phyloP scores from a whole-genome alignment of 768 basidiomycete species.

The Boletales sp. region DNA sequence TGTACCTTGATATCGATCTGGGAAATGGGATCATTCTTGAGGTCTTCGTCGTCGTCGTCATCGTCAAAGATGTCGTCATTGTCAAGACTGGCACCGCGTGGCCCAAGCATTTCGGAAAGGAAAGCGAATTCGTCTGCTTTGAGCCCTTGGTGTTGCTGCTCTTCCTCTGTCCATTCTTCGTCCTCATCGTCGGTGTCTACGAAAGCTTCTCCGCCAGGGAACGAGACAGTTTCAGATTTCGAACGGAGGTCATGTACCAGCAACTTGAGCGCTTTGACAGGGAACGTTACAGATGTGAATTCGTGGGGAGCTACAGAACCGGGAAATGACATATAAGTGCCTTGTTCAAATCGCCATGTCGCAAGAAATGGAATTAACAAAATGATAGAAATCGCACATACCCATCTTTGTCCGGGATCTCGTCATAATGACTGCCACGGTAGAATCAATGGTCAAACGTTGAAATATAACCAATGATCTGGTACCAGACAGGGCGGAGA shows the following conservation, averaged over 20 bases:
- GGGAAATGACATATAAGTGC: conserved; percentile 19
- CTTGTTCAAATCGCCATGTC: background rate
- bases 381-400: conserved; percentile 38
- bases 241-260: conserved; percentile 81
- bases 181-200: conserved; percentile 82
- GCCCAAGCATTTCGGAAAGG: conserved; percentile 80
- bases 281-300: conserved; percentile 85
- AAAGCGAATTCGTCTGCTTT: conserved; percentile 79
- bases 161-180: conserved; percentile 95
- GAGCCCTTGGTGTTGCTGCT: conserved; percentile 52
- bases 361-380: conserved; percentile 1
- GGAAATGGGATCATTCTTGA: conserved; percentile 81
- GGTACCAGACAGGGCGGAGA: conserved; percentile 5
- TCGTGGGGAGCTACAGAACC: conserved; percentile 68
- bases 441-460: conserved; percentile 19
- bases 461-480: conserved; percentile 10
- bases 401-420: conserved; percentile 85
- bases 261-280: conserved; percentile 88
- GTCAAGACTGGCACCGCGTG: conserved; percentile 68
- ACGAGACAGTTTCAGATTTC: conserved; percentile 68
- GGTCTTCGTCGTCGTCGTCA: conserved; percentile 85
- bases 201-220: conserved; percentile 56
- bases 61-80: conserved; percentile 74
- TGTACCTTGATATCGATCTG: conserved; percentile 75
- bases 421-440: conserved; percentile 85